Evolutionary conservation across 768 basidiomycete genomes (phyloP), one percentile per base, ranked within the genome.

Genomic region (Krasilnikovozyma curviuscula): DNA sequence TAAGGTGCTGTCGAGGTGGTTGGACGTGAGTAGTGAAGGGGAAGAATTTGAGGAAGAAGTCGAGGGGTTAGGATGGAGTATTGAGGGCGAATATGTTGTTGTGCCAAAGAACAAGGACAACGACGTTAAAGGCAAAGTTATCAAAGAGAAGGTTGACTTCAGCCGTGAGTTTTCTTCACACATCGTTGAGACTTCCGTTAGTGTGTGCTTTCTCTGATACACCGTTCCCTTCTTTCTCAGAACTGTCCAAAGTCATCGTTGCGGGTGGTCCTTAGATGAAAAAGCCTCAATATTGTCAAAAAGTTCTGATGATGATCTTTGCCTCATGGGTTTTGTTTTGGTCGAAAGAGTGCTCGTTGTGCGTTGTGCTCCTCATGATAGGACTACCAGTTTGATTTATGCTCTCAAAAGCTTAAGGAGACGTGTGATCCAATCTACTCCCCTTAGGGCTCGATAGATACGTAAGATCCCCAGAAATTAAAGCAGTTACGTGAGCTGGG

Each of bases 51-150:
- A n/a, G n/a, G n/a, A n/a, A n/a, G n/a, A n/a, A n/a, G n/a, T n/a
- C 14, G 53, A 49, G 14, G 51, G 53, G 31, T 47, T 61, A 7
- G 60, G 61, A 35, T 66, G 65, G 65, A 57, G 43, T 28, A 54
- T 63, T 7, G 58, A 64, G 45, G 65, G 60, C n/a, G 61, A 62
- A 1, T 41, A 48, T 2, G 60, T 62, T 18, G 50, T 48, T 12
- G 54, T 65, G 27, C 60, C 61, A 21, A 56, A 56, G 44, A 66
- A 66, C 51, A 63, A 63, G 28, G 65, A 66, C 48, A 66, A 66
- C 52, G 60, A 63, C 48, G 65, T 66, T 37, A 64, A 66, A 55
- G 60, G 63, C 14, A 62, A 63, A 44, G 62, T 62, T 3, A 59
- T 66, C 40, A 61, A 58, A 49, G 65, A 66, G 58, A 57, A 55